Evolutionary conservation across 148 eudicot genomes (phyloP), one percentile per base, ranked within the genome.

Genomic region (Selenicereus undatus): DNA sequence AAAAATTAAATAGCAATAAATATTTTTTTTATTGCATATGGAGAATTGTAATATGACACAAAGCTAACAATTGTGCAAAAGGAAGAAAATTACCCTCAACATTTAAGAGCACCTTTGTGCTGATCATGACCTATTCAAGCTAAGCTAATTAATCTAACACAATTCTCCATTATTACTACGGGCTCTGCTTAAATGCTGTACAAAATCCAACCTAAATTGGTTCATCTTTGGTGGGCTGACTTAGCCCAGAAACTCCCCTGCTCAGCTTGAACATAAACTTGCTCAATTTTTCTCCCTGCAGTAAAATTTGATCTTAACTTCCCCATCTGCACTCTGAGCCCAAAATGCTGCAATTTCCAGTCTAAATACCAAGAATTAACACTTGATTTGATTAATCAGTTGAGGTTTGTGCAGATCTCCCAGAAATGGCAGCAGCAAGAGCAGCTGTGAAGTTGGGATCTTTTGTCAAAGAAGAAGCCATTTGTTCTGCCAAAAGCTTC

Each of bases 401-500:
- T 29, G 84, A 81, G 16, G 79, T 81, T 78, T 83, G 84, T 0
- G 27, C 78, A 78, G 87, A 66, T 58, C 90, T 82, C 48, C 91
- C 90, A 0, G 91, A 87, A 74, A 90, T 87, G 27, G 96, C 98
- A 5, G 94, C 89, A 1, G 94, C 98, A n/a, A 95, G 77, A 1
- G 96, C 94, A 1, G 91, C 88, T 48, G 92, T 90, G 84, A 95
- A 93, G 65, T 86, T 87, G 21, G 95, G 91, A 75, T 91, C 92
- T 39, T 87, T 91, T 0, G 94, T 90, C 86, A 95, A 85, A 11
- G 95, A 87, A 71, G 98, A 88, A 26, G 94, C 96, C 96, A 95
- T 91, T 72, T 93, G 90, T 79, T 91, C 97, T 12, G 90, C 91
- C 81, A 93, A 80, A 73, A 90, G 76, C 71, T 86, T 84, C 52